Base-by-base conservation (phyloP, 805 yeast species). In the Cyberlindnera maritima region DNA sequence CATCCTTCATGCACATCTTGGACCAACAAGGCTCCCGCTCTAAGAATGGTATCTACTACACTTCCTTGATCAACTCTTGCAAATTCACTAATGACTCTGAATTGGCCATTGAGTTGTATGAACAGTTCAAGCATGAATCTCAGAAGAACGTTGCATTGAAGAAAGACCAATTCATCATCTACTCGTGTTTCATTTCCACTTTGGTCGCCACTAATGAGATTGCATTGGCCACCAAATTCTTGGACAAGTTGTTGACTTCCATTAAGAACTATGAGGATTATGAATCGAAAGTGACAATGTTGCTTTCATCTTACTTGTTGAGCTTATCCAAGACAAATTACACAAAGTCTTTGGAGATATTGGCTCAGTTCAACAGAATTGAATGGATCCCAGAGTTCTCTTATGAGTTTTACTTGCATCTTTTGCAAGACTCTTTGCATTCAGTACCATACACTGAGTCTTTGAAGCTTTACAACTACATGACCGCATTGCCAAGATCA, bases 191-290 rank as follows among this genome's bases (percentile, higher is more conserved):
- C 48, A 69, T 84, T 31, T 72, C 79, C 29, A 71, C 83, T 2
- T 66, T 85, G 44, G 70, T 80, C 12, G 66, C 68, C 43, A 76
- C 78, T 37, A 76, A 74, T 35, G 77, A 81, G 52, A 53, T 72
- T 32, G 67, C 69, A 9, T 54, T 74, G 35, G 82, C 88, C 3
- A 72, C 84, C 1, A 69, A 74, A 48, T 73, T 83, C 46, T 65
- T 85, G 55, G 86, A 84, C 58, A 67, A 72, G 35, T 67, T 83
- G 6, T 61, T 84, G 36, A 54, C 69, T 0, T 76, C 77, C 38
- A 72, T 71, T 54, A 70, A 69, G 55, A 56, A 62, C 19, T 63
- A 64, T 41, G 60, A 62, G 32, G 67, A 68, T 13, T 57, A 60
- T 17, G 61, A 62, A 23, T 38, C 59, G 9, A 67, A 68, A 45